A percentile compares a stretch with the other conserved stretches of the same genome.
Evolutionary conservation across 75 land plant genomes (phyloP).

Genomic region (Picea sitchensis): DNA sequence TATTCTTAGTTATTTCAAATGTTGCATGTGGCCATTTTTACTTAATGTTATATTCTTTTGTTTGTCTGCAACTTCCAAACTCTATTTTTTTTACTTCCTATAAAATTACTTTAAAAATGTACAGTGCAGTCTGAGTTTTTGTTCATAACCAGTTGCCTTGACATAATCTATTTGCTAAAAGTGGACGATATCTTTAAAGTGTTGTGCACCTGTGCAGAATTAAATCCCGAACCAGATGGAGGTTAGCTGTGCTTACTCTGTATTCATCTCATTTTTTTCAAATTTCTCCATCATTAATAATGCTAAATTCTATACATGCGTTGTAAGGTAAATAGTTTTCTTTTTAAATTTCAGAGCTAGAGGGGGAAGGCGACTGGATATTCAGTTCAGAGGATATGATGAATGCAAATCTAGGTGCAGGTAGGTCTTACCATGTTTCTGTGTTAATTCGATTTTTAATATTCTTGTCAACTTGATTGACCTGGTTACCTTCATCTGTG

Average conservation of each 20-base stretch:
- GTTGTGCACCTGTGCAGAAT: slow-evolving; percentile 92
- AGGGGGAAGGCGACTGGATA: slow-evolving; percentile 91
- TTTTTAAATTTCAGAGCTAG: slow-evolving; percentile 36
- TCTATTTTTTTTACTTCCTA: slow-evolving; percentile 7
- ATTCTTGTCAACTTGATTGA: not conserved
- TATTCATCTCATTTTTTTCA: not conserved
- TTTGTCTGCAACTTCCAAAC: not conserved
- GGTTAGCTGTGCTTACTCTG: slow-evolving; percentile 34
- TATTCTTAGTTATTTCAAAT: too few relatives aligned
- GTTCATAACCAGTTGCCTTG: slow-evolving; percentile 5
- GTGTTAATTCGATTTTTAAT: not conserved
- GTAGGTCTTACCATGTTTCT: not conserved
- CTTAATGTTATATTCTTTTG: not conserved
- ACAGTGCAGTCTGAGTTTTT: not conserved
- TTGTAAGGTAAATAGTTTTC: slow-evolving; percentile 1
- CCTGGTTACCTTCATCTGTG: not conserved
- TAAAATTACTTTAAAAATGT: not conserved
- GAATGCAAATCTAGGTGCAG: slow-evolving; percentile 20
- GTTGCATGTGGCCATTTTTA: too few relatives aligned
- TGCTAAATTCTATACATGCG: not conserved
- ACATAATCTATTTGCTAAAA: slow-evolving; percentile 14
- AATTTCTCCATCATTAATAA: not conserved
- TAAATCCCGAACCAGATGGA: slow-evolving; percentile 87
- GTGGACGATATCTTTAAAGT: slow-evolving; percentile 82
- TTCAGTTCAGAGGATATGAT: slow-evolving; percentile 61